Base-by-base conservation (phyloP, 257 asterid species). In the Ballota nigra region DNA sequence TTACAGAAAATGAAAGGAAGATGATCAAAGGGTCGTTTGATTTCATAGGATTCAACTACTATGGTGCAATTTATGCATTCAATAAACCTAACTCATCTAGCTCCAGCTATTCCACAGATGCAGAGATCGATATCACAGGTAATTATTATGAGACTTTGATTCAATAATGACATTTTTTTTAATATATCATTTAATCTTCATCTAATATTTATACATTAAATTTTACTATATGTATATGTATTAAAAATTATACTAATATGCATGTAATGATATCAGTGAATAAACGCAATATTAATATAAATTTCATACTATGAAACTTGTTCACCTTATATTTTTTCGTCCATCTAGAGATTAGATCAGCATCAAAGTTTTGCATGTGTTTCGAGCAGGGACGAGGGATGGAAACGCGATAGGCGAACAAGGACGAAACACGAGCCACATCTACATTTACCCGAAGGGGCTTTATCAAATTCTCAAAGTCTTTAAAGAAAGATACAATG, bases 381-480 rank as follows among this genome's bases (percentile, higher is more conserved):
- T 52, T 22, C 19, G n/a, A 36, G 36, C 40, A 84, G 84, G 84
- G 40, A 55, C 8, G 31, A 75, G 52, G 52, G 51, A 77, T 22
- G 81, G 80, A 34, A 70, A 38, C 49, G 71, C 77, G 7, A 78
- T 84, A 22, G 80, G 85, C 9, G 77, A 78, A 45, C 83, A 70
- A 59, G 85, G 71, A 36, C 75, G 83, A 55, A 72, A 76, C 24
- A 75, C 78, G 4, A 80, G 83, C 22, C 53, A 24, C 8, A 63
- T 80, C 69, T 80, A 77, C 78, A 78, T 78, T 60, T 85, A 82
- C 65, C 85, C 89, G 0, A 80, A 80, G 77, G 89, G 89, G 38
- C 75, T 85, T 58, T 47, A 60, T 13, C 33, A 73, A 22, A 75
- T 85, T 12, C 65, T 81, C 78, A 63, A 36, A 51, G 60, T 78